phyloP scores from a whole-genome alignment of 1,284 basidiomycete genomes.

The Flammula alnicola region DNA sequence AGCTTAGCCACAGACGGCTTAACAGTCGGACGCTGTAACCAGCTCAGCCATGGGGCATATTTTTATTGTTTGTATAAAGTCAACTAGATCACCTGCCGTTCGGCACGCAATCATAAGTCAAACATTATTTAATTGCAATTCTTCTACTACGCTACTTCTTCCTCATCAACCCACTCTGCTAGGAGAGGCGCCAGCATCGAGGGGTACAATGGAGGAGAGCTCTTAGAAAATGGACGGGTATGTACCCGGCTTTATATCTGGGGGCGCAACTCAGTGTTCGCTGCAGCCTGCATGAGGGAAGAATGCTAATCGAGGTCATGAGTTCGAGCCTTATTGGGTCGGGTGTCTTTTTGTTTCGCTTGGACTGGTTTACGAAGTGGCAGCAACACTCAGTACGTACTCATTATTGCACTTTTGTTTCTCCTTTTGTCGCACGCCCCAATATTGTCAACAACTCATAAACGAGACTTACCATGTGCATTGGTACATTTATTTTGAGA shows the following conservation, averaged over 20 bases:
- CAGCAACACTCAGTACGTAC: too few relatives aligned
- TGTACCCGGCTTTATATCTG: neutral
- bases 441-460: too few relatives aligned
- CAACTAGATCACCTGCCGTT: too few relatives aligned
- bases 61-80: neutral
- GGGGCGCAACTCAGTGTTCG: neutral
- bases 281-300: neutral
- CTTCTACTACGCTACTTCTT: too few relatives aligned
- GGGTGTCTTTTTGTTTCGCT: too few relatives aligned
- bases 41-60: constrained; percentile 80
- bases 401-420: too few relatives aligned
- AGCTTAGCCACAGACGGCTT: neutral
- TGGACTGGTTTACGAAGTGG: too few relatives aligned
- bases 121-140: too few relatives aligned
- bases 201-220: neutral
- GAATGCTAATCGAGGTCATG: neutral
- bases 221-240: neutral
- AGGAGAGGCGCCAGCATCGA: neutral
- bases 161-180: neutral
- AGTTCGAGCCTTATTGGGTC: neutral
- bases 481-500: too few relatives aligned
- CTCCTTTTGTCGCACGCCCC: too few relatives aligned
- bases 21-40: constrained; percentile 86
- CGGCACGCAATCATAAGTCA: too few relatives aligned
- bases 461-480: too few relatives aligned